Conservation (phyloP, 257 asterid genomes). For the Solanum acaule region DNA sequence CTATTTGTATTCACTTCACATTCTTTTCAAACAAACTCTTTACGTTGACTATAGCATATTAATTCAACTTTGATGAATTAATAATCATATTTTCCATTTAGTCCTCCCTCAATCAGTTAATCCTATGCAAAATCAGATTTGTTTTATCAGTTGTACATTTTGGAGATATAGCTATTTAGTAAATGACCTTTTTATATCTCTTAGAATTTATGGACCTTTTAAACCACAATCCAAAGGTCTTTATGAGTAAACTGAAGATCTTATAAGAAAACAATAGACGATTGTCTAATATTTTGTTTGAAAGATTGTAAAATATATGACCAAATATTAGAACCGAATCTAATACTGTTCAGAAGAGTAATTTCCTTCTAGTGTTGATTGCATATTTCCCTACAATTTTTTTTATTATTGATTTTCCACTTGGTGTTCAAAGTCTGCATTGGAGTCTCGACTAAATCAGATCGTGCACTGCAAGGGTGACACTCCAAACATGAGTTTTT, state of each 20-base stretch:
- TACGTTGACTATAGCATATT: neutral
- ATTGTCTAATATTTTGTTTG: neutral
- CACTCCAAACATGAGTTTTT: neutral
- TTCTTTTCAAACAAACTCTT: neutral
- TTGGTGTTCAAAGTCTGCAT: neutral
- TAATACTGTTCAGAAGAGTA: neutral
- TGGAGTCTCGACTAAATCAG: no score
- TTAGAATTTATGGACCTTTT: neutral
- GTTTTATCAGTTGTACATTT: neutral
- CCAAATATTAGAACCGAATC: neutral
- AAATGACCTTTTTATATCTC: neutral
- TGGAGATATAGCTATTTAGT: neutral
- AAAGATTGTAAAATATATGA: neutral
- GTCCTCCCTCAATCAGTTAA: neutral
- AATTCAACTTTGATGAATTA: neutral
- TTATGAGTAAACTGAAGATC: neutral
- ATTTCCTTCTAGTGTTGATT: neutral
- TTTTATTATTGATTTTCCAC: neutral
- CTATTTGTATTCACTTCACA: neutral
- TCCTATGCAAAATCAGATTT: neutral
- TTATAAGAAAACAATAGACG: neutral
- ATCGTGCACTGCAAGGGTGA: fast-evolving
- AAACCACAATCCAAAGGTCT: neutral
- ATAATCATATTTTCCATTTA: neutral
- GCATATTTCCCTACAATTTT: neutral